Conservation (phyloP, 257 asterid species). For the Penstemon eatonii region DNA sequence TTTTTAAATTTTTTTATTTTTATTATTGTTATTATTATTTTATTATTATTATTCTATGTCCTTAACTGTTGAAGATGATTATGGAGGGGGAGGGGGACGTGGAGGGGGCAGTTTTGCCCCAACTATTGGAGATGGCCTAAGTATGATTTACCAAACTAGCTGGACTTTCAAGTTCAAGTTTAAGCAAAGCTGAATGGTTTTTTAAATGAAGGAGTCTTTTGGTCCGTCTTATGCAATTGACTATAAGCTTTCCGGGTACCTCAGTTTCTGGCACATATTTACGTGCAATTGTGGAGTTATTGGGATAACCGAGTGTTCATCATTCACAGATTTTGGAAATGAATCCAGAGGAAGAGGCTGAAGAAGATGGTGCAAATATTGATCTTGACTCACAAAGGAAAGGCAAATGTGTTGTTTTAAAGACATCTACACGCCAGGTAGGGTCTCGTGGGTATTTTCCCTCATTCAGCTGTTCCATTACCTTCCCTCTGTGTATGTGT, state of each 20-base stretch:
- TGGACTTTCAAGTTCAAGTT: neutral
- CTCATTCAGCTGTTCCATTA: neutral
- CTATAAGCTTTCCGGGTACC: neutral
- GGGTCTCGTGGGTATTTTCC: neutral
- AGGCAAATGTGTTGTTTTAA: conserved; percentile 95
- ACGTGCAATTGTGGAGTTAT: neutral
- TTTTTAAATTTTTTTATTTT: too few species aligned
- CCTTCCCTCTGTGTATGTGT: neutral
- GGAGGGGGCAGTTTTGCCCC: too few species aligned
- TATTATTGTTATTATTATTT: too few species aligned
- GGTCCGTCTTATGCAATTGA: neutral
- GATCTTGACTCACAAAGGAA: conserved; percentile 98
- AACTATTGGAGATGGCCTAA: too few species aligned
- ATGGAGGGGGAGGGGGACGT: too few species aligned
- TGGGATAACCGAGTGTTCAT: neutral
- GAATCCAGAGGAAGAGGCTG: conserved; percentile 99
- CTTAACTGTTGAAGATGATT: too few species aligned
- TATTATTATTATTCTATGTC: too few species aligned
- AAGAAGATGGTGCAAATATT: conserved; percentile 97
- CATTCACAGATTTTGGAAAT: conserved; percentile 76
- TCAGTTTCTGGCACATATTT: conserved; percentile 9
- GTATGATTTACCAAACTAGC: neutral
- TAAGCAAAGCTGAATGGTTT: neutral
- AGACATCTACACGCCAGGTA: conserved; percentile 98
- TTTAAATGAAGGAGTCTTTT: neutral